Percentiles rank a stretch among this genome's conserved stretches.
Evolutionary conservation across 2,329 filamentous ascomycete species (phyloP).

Genomic region (Pestalotiopsis sp.): DNA sequence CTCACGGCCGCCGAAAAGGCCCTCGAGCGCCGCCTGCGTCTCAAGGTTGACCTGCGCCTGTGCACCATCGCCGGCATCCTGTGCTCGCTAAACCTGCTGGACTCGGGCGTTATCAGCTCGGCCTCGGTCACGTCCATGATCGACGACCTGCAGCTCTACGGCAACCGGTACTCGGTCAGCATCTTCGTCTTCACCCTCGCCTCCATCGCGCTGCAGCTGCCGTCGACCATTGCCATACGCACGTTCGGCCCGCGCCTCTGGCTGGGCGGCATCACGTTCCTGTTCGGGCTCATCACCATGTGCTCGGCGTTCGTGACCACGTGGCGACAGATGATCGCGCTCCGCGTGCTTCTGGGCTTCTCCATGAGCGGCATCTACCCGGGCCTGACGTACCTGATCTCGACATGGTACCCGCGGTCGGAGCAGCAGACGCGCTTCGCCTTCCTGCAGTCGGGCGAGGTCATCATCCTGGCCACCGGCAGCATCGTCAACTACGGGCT

Average conservation of each 20-base stretch:
- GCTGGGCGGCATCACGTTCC: slow-evolving; percentile 68
- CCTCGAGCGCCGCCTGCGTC: slow-evolving; percentile 40
- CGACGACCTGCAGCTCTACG: slow-evolving; percentile 62
- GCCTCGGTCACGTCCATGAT: slow-evolving; percentile 72
- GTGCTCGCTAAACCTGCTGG: slow-evolving; percentile 69
- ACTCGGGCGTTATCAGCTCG: slow-evolving; percentile 69
- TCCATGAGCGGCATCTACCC: slow-evolving; percentile 58
- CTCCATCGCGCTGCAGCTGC: slow-evolving; percentile 68
- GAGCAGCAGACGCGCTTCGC: slow-evolving; percentile 69
- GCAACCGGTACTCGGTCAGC: slow-evolving; percentile 67
- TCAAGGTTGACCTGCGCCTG: slow-evolving; percentile 67
- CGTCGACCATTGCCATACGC: slow-evolving; percentile 67
- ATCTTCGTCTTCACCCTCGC: slow-evolving; percentile 76
- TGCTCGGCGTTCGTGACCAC: slow-evolving; percentile 68
- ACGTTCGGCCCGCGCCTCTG: slow-evolving; percentile 64
- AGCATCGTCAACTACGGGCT: slow-evolving; percentile 69
- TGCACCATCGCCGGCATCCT: slow-evolving; percentile 73
- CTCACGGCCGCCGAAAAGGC: neutral
- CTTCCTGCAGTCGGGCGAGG: slow-evolving; percentile 64
- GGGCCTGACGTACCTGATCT: slow-evolving; percentile 53
- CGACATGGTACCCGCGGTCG: slow-evolving; percentile 62
- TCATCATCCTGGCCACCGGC: slow-evolving; percentile 66
- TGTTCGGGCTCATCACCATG: slow-evolving; percentile 62
- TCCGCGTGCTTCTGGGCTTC: slow-evolving; percentile 67
- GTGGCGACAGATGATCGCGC: slow-evolving; percentile 70